Evolutionary conservation across 768 basidiomycete species (phyloP), one percentile per base, ranked within the genome.

Genomic region (Nidula microcarpa): DNA sequence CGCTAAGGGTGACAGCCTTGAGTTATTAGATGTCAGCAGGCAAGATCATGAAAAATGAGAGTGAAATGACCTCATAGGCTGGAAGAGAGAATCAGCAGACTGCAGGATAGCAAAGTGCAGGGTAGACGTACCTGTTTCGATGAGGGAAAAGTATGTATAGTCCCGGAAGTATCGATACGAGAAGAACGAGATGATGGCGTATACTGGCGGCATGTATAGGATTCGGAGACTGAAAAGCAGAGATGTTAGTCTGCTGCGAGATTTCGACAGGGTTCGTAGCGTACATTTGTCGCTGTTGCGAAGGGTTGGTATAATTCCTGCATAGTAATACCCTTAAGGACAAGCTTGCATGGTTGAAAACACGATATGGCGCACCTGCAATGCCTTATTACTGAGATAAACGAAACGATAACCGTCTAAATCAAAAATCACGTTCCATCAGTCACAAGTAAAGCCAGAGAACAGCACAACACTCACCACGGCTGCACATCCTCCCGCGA

Each of bases 81-180:
- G 33, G 16, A 49, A 55, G 51, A 55, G 9, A 55, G 47, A 14
- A 47, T 50, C 33, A 39, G 50, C 33, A 47, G 34, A 6, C 35
- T n/a, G 46, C 41, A 61, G 45, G 41, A 17, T 11, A 48, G 16
- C 10, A 50, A 3, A 8, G 43, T 1, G 39, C 51, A 48, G 11
- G 7, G 16, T 33, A 14, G 10, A 64, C 69, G 41, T 45, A 72
- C 76, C 74, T 35, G 74, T 67, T 70, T 78, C 64, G 46, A 75
- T 67, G 36, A 80, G 71, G 7, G 77, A 78, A 50, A 78, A 76
- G 57, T 72, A 71, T 23, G 68, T 90, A 62, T 90, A 94, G 53
- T 79, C 72, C 37, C 90, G 81, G 73, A 90, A 94, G 71, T 73
- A 94, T 1, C 92, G 82, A 61, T 91, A 95, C 30, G 89, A 89